A percentile compares a stretch with the other conserved stretches of the same genome.
Evolutionary conservation across 805 yeast species (phyloP).

Genomic region (Metschnikowia baotianmanensis): DNA sequence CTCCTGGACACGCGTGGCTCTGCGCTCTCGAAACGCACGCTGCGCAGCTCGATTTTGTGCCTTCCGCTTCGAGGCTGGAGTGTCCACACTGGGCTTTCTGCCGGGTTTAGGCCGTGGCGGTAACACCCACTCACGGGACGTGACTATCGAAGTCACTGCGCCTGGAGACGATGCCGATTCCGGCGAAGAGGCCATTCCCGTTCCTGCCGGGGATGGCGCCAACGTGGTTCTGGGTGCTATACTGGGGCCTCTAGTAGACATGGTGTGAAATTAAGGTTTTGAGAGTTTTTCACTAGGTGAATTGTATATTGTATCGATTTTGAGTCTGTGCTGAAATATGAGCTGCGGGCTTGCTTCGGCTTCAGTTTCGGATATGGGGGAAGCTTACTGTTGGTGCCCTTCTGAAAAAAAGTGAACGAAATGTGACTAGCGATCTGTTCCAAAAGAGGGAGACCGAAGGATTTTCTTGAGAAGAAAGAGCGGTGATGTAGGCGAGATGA

Average conservation of each 20-base stretch:
- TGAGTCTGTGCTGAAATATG: no score
- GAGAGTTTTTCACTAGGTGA: no score
- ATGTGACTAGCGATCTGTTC: no score
- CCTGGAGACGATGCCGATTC: slow-evolving; percentile 18
- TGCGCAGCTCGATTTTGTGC: slow-evolving; percentile 96
- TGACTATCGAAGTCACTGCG: slow-evolving; percentile 46
- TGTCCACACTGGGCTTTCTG: slow-evolving; percentile 62
- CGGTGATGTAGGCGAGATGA: background rate
- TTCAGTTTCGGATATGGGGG: no score
- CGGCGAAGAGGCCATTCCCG: slow-evolving; percentile 17
- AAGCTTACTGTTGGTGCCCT: no score
- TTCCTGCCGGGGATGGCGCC: slow-evolving; percentile 19
- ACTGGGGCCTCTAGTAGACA: slow-evolving; percentile 18
- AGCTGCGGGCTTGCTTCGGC: no score
- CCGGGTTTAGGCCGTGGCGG: slow-evolving; percentile 66
- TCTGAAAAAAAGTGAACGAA: no score
- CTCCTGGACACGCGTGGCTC: slow-evolving; percentile 79
- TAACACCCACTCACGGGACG: slow-evolving; percentile 57
- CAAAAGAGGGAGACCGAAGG: no score
- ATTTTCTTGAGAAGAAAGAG: background rate
- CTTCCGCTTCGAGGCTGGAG: slow-evolving; percentile 81
- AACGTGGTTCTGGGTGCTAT: slow-evolving; percentile 19
- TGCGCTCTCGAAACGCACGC: slow-evolving; percentile 82
- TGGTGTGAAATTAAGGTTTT: no score
- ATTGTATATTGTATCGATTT: no score